phyloP scores from a whole-genome alignment of 192 early-diverging fungal genomes.

The Coemansia sp. region DNA sequence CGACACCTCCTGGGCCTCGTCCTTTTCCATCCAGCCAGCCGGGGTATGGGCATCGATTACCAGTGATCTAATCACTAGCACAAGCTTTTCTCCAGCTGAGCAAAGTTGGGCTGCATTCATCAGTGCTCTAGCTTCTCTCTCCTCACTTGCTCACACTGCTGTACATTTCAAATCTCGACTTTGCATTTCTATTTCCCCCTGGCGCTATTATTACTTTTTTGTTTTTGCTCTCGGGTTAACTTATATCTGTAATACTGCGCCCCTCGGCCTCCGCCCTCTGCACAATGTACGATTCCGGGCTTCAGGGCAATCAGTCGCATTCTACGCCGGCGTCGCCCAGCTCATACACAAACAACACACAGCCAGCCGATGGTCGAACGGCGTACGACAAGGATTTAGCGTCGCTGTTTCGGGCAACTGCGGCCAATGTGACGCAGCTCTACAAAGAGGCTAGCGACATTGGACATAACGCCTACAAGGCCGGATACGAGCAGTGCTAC shows the following conservation, averaged over 20 bases:
- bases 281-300: slow-evolving; percentile 38
- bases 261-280: not conserved
- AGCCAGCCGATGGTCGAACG: slow-evolving; percentile 20
- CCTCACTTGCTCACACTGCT: not conserved
- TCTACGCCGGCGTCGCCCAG: slow-evolving; percentile 43
- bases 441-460: slow-evolving; percentile 50
- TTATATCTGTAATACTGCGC: not conserved
- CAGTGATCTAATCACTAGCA: not conserved
- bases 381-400: slow-evolving; percentile 41
- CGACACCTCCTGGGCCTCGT: not conserved
- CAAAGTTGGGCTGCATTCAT: not conserved
- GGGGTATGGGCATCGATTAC: not conserved
- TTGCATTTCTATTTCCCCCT: slow-evolving; percentile 2
- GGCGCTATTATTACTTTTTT: not conserved
- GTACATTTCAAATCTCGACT: slow-evolving; percentile 4
- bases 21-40: not conserved
- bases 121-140: not conserved
- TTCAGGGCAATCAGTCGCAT: slow-evolving; percentile 33
- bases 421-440: slow-evolving; percentile 51
- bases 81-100: not conserved
- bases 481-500: slow-evolving; percentile 52
- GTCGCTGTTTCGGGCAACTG: slow-evolving; percentile 43
- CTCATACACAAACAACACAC: slow-evolving; percentile 17
- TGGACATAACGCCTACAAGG: slow-evolving; percentile 41
- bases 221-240: not conserved